Base-by-base conservation (phyloP, 495 filamentous ascomycete genomes). In the Pyrenula aspistea region DNA sequence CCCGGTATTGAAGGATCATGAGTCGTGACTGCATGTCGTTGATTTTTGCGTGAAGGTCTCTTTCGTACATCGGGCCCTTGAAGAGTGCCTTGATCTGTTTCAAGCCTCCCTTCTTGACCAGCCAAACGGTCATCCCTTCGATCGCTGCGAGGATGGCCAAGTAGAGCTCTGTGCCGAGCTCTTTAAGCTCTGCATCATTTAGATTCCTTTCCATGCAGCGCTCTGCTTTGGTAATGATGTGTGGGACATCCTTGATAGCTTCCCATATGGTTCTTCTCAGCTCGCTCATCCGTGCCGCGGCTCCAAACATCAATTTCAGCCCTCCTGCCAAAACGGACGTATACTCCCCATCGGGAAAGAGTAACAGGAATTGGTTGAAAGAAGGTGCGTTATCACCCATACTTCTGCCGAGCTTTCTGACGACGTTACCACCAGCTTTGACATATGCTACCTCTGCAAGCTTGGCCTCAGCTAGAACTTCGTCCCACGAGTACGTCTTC, bases 321-420 rank as follows among this genome's bases (percentile, higher is more conserved):
- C 51, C 57, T 15, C 57, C 57, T 22, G 51, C 12, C 15, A 58
- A 47, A n/a, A 58, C 36, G 12, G 57, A 52, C 2, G 50, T 42
- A 22, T 58, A 55, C 15, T 58, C 57, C 21, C 57, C 57, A 50
- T 21, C 24, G 12, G 53, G 53, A 1, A 58, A 20, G 31, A 58
- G 57, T 23, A 48, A 15, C 11, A 58, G 53, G 51, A 42, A 58
- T 24, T 22, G 51, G 23, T 25, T 53, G 4, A 25, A 24, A 3
- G 12, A 15, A 19, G 51, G n/a, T 20, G 51, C 51, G 25, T 53
- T 22, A 12, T 53, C 51, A 2, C 51, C 51, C 19, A 53, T 20
- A 12, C 11, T 24, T 12, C 51, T 19, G 51, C 11, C 31, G 2
- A 53, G 51, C 51, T 12, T 53, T 53, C 22, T 53, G 15, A 20